phyloP scores from a whole-genome alignment of 2,329 filamentous ascomycete species.

The Ophiocordyceps polyrhachis-furcata region DNA sequence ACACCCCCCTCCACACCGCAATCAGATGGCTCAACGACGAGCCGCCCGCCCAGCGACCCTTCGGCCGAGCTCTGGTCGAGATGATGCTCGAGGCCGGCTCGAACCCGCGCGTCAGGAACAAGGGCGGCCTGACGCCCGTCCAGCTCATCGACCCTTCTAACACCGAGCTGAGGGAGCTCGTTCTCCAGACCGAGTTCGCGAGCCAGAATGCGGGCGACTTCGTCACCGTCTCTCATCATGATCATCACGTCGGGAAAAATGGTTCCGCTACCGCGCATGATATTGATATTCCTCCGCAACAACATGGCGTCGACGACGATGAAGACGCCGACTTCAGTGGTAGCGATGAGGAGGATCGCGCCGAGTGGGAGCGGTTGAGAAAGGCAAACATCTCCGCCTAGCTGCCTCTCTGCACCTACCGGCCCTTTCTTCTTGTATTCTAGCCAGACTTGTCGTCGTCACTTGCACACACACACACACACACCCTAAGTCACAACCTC shows the following conservation, averaged over 20 bases:
- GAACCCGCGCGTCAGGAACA: constrained; percentile 42
- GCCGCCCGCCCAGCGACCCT: constrained; percentile 40
- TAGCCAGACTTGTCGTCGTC: too few relatives aligned
- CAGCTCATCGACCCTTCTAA: constrained; percentile 61
- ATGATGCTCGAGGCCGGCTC: constrained; percentile 70
- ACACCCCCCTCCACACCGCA: constrained; percentile 64
- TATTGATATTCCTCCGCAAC: neutral
- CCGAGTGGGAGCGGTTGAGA: constrained; percentile 37
- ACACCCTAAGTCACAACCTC: too few relatives aligned
- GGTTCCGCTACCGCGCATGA: neutral
- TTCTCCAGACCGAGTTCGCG: constrained; percentile 55
- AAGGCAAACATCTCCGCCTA: constrained; percentile 16
- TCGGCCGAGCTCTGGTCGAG: constrained; percentile 48
- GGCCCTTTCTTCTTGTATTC: too few relatives aligned
- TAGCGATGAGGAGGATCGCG: constrained; percentile 45
- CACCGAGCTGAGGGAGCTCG: constrained; percentile 36
- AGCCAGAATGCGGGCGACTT: constrained; percentile 39
- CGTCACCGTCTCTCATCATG: constrained; percentile 16
- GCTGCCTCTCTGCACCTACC: neutral
- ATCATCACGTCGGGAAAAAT: neutral
- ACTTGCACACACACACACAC: too few relatives aligned
- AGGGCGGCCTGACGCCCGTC: constrained; percentile 49
- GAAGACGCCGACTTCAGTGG: constrained; percentile 41
- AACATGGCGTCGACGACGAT: constrained; percentile 12
- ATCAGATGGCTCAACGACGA: constrained; percentile 60